Percentiles rank a stretch among this genome's conserved stretches.
phyloP scores from a whole-genome alignment of 2,329 filamentous ascomycete genomes.

The Pseudocercospora musae region DNA sequence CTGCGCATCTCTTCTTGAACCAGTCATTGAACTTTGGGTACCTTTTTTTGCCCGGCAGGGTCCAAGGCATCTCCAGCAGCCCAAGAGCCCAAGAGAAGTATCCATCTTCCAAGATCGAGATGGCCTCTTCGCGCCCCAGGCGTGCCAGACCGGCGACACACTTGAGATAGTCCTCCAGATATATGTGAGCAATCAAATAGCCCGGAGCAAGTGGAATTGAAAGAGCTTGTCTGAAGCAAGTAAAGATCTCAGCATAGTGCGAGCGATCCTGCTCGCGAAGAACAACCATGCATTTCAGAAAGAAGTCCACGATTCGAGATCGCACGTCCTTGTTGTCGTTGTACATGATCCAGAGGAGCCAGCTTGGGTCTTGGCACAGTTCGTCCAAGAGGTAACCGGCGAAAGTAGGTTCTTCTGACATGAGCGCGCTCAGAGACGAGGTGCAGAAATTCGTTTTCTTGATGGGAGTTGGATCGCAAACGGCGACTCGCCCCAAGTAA shows the following conservation, averaged over 20 bases:
- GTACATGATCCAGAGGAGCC: constrained; percentile 13
- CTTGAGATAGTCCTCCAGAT: constrained; percentile 18
- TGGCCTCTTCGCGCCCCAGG: constrained; percentile 17
- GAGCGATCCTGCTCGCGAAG: constrained; percentile 15
- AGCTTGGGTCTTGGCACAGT: constrained; percentile 4
- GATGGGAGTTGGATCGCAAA: constrained; percentile 10
- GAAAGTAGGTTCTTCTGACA: constrained; percentile 7
- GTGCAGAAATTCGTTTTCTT: constrained; percentile 10
- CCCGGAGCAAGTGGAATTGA: constrained; percentile 1
- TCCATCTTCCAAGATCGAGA: constrained; percentile 17
- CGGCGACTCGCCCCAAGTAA: constrained; percentile 17
- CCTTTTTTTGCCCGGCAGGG: constrained; percentile 1
- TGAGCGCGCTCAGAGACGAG: constrained; percentile 5
- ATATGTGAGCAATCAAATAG: neutral
- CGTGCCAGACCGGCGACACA: constrained; percentile 15
- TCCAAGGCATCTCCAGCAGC: constrained; percentile 18
- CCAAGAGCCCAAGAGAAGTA: constrained; percentile 22
- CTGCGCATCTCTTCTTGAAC: neutral
- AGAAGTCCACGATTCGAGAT: constrained; percentile 5
- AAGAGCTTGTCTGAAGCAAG: constrained; percentile 15
- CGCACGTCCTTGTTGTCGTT: constrained; percentile 15
- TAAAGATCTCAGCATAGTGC: constrained; percentile 10
- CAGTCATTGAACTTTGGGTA: constrained; percentile 9
- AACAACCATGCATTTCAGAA: constrained; percentile 13
- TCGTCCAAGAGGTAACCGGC: constrained; percentile 6